Evolutionary conservation across 2,329 filamentous ascomycete species (phyloP), one percentile per base, ranked within the genome.

Genomic region (Fusarium fujikuroi): DNA sequence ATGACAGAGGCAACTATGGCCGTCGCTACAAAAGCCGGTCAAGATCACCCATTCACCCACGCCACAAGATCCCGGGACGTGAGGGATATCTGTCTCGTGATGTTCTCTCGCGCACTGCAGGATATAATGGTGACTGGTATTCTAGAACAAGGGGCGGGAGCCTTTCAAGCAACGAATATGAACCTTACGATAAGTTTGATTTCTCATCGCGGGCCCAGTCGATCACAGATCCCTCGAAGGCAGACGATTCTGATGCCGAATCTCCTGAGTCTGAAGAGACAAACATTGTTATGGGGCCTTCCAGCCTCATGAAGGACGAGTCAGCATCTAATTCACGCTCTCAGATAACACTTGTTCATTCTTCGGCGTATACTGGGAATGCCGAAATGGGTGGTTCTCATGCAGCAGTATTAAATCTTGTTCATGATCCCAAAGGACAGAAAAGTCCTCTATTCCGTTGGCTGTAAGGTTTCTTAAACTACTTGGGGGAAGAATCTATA

Each of bases 371-470:
- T 46, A 82, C 81, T 2, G 84, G 84, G 0, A 80, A 81, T 54
- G 81, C 79, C 30, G 79, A 83, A 34, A 75, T 80, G 19, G 80
- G 81, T 10, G 82, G 82, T 18, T 76, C 71, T 10, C 83, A 85
- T 60, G 76, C 75, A 9, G 80, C 79, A 2, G 78, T 77, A 28
- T 67, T 85, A 52, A 84, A 80, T 4, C 73, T 81, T 16, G 71
- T 84, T 0, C 79, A 83, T 32, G 81, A 83, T 25, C 61, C 77
- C 7, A 78, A 75, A 50, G 77, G 73, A 9, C 78, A 77, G 36
- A 77, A 75, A 7, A 78, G 81, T 18, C 78, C 83, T 14, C 69
- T 85, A 1, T 86, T 84, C 50, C 80, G 80, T 70, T 86, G 84
- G 84, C 79, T 85, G 80, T 83, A 57, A 63, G 78, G 77, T 36